Conservation (phyloP, 2,329 filamentous ascomycete species). For the Zarea fungicola region DNA sequence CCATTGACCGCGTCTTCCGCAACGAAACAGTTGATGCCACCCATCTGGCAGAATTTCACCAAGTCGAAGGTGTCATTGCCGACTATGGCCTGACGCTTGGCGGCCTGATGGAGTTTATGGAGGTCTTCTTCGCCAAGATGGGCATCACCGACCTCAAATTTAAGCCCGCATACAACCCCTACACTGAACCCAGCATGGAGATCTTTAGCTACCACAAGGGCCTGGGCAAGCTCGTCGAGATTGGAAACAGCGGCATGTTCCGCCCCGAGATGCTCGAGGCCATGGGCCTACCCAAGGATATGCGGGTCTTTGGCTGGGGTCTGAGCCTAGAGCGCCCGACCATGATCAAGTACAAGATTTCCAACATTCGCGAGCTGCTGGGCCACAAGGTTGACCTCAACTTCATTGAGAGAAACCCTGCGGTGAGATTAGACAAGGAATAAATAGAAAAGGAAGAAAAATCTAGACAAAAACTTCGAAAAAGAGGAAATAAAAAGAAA, state of each 20-base stretch:
- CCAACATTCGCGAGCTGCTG: conserved; percentile 86
- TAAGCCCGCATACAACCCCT: conserved; percentile 92
- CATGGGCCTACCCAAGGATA: conserved; percentile 87
- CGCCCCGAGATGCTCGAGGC: conserved; percentile 93
- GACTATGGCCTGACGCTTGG: conserved; percentile 91
- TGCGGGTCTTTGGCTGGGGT: conserved; percentile 93
- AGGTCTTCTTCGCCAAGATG: conserved; percentile 95
- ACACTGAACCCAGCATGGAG: conserved; percentile 96
- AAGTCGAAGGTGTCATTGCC: conserved; percentile 96
- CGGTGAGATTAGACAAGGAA: conserved; percentile 82
- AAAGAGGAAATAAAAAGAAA: not conserved
- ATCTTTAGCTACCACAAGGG: conserved; percentile 95
- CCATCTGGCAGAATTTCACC: conserved; percentile 96
- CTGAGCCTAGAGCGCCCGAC: conserved; percentile 88
- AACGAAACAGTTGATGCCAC: conserved; percentile 98
- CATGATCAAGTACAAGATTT: conserved; percentile 92
- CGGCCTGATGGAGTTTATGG: conserved; percentile 88
- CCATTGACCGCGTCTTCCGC: conserved; percentile 95
- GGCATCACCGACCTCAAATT: conserved; percentile 80
- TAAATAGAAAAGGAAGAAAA: conserved; percentile 32
- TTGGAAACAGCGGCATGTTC: conserved; percentile 99
- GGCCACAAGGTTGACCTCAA: conserved; percentile 93
- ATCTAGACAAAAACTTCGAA: not conserved
- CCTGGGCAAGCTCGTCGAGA: conserved; percentile 82
- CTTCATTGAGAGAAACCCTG: conserved; percentile 88